Base-by-base conservation (phyloP, 1,284 basidiomycete genomes). In the Waitea zeae region DNA sequence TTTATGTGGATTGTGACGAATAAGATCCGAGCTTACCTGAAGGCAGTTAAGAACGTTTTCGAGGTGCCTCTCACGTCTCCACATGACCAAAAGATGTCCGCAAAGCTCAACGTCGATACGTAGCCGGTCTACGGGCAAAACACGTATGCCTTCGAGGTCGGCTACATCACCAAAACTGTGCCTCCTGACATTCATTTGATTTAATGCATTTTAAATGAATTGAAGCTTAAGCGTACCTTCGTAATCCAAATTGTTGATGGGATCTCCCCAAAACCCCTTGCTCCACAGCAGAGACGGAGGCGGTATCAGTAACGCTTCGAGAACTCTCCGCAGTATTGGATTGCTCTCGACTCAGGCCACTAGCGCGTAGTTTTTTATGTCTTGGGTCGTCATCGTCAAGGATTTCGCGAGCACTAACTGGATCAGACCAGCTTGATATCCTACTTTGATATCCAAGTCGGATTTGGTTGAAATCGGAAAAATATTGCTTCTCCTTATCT, bases 81-180 rank as follows among this genome's bases (percentile, higher is more conserved):
- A 54, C 68, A 81, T 70, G 40, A 76, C 63, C 18, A 83, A 57
- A 32, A 77, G 49, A 46, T 83, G 73, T 2, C 73, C 76, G 45
- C 71, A 72, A n/a, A 83, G 57, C 42, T 77, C 78, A 24, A 82
- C 78, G 44, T 83, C 80, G 31, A 79, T 69, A 34, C 64, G 64
- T 75, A 83, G 75, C 44, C 64, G 59, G 33, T 81, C 73, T 11
- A 62, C 40, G 4, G 63, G 60, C 18, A 80, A 49, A 6, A 72
- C 53, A 17, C 57, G 57, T 33, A 61, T 48, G 30, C 53, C 53
- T 28, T 50, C 53, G 40, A 70, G 55, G 12, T 62, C 61, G 15
- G 52, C 44, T 1, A 67, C 45, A 49, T 73, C 71, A 40, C 75
- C 70, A 43, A 74, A 77, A 43, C 74, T 78, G 33, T 72, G 58